Evolutionary conservation across 495 filamentous ascomycete species (phyloP).

Genomic region (Aspergillus indologenus): DNA sequence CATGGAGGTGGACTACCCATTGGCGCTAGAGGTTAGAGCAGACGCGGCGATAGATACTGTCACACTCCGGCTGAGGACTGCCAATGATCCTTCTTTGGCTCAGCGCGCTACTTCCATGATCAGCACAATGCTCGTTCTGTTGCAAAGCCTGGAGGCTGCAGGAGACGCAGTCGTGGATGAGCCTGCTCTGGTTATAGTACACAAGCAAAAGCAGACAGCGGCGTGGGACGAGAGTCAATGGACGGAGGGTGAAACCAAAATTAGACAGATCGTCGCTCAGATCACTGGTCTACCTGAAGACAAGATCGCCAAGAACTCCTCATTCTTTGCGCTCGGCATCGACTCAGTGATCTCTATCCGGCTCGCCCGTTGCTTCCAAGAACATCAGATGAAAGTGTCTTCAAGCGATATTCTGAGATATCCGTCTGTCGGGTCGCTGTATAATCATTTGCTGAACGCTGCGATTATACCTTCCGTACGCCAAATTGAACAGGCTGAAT

Average conservation of each 20-base stretch:
- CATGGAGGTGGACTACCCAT: conserved; percentile 23
- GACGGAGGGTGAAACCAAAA: not conserved
- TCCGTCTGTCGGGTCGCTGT: conserved; percentile 20
- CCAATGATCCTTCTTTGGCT: not conserved
- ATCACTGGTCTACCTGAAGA: not conserved
- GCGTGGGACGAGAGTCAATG: conserved; percentile 3
- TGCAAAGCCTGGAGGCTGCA: too few species aligned
- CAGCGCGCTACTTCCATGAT: too few species aligned
- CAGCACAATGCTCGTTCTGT: too few species aligned
- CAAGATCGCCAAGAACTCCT: conserved; percentile 1
- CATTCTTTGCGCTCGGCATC: conserved; percentile 4
- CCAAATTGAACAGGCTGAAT: not conserved
- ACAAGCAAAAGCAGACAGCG: not conserved
- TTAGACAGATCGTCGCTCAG: not conserved
- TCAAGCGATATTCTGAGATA: conserved; percentile 28
- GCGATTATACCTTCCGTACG: not conserved
- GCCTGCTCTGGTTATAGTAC: not conserved
- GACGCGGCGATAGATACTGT: conserved; percentile 16
- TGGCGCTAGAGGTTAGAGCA: conserved; percentile 26
- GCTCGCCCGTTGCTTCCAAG: conserved; percentile 12
- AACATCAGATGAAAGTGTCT: conserved; percentile 18
- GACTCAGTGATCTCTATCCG: conserved; percentile 5
- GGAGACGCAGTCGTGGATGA: too few species aligned
- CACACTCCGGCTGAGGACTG: conserved; percentile 21
- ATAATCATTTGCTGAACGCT: conserved; percentile 3